These are phyloP conservation scores for Cladosporium velox DNA, from an alignment of 2,329 filamentous ascomycete genomes.

Conservation along the genomic window DNA sequence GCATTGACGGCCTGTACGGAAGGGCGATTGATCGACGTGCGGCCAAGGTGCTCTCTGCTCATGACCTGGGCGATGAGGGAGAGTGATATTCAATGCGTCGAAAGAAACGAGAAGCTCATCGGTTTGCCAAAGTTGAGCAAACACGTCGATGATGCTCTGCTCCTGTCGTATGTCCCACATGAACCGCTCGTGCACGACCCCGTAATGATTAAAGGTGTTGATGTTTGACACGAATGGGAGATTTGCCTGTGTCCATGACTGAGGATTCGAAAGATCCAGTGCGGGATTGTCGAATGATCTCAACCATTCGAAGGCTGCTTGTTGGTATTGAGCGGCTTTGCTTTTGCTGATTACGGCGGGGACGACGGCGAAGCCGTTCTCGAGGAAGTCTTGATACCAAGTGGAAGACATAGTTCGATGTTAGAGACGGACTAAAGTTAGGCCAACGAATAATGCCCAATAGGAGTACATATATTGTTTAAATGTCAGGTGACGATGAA, in stretches of 20 bases:
- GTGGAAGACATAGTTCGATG: background rate
- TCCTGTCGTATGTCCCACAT: conserved; percentile 32
- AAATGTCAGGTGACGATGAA: background rate
- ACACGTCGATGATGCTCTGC: conserved; percentile 28
- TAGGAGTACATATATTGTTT: background rate
- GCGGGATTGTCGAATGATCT: background rate
- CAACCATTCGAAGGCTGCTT: background rate
- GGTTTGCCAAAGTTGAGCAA: conserved; percentile 30
- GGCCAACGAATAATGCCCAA: background rate
- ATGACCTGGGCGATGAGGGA: background rate
- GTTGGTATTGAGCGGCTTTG: background rate
- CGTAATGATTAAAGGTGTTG: conserved; percentile 22
- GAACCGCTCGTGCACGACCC: conserved; percentile 31
- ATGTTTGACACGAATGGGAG: background rate
- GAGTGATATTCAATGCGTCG: background rate
- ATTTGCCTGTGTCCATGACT: background rate
- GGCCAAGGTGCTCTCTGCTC: background rate
- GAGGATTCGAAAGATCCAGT: background rate
- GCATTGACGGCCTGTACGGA: background rate
- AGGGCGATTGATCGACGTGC: background rate
- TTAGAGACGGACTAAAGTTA: background rate
- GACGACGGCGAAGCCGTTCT: background rate
- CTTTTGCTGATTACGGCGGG: background rate
- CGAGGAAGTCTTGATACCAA: background rate
- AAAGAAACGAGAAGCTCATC: conserved; percentile 31